Percentiles rank a stretch among this genome's conserved stretches.
These are phyloP conservation scores for Pezicula rhizophila DNA, from an alignment of 2,329 filamentous ascomycete genomes.

Conservation along the genomic window DNA sequence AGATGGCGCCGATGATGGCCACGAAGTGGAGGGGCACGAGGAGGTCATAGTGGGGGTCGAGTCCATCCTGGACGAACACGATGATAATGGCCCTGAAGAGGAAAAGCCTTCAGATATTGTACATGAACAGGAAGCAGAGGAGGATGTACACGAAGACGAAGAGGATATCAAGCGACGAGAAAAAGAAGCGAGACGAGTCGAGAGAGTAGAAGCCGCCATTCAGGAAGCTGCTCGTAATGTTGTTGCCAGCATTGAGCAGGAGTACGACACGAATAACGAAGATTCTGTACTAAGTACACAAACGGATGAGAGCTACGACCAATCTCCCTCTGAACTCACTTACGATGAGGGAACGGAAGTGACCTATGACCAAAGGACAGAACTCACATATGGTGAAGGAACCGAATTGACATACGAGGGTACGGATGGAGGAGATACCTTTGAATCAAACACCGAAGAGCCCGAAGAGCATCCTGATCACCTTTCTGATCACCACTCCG, in stretches of 20 bases:
- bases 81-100: no score
- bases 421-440: neutral
- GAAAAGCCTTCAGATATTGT: no score
- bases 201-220: constrained; percentile 44
- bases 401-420: constrained; percentile 5
- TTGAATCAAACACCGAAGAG: neutral
- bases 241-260: constrained; percentile 39
- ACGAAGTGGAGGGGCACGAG: no score
- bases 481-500: constrained; percentile 10
- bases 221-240: constrained; percentile 47
- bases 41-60: neutral
- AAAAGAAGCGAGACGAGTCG: constrained; percentile 16
- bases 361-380: constrained; percentile 16
- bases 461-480: constrained; percentile 1
- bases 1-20: neutral
- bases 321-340: constrained; percentile 19
- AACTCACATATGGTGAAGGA: constrained; percentile 12
- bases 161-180: constrained; percentile 7
- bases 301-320: constrained; percentile 25
- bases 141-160: neutral
- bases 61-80: no score
- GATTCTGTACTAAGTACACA: constrained; percentile 28
- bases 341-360: constrained; percentile 19
- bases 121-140: neutral
- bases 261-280: constrained; percentile 24